Conservation (phyloP, 495 filamentous ascomycete species). For the Talaromyces borbonicus region DNA sequence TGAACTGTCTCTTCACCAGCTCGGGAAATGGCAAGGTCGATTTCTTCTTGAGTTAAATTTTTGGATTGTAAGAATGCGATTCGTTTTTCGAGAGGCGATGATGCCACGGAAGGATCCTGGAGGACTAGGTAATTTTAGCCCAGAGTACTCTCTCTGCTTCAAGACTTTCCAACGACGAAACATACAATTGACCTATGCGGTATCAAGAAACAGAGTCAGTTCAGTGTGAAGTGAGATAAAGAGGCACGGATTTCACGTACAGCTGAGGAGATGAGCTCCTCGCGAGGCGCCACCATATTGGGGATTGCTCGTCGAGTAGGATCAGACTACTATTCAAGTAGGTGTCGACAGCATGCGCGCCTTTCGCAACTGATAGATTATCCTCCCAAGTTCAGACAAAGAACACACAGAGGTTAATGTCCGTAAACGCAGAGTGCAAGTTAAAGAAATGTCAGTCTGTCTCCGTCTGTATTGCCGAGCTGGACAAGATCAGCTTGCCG, state of each 20-base stretch:
- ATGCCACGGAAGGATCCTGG: slow-evolving; percentile 83
- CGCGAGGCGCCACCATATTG: slow-evolving; percentile 67
- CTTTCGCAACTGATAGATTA: background rate
- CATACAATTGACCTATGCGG: slow-evolving; percentile 41
- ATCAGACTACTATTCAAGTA: background rate
- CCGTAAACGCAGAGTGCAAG: no score
- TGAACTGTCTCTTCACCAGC: slow-evolving; percentile 41
- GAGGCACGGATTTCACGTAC: slow-evolving; percentile 35
- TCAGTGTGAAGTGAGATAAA: background rate
- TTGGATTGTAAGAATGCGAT: slow-evolving; percentile 93
- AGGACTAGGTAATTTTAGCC: slow-evolving; percentile 51
- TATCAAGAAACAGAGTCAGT: slow-evolving; percentile 25
- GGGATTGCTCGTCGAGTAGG: slow-evolving; percentile 9
- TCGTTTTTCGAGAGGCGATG: slow-evolving; percentile 83
- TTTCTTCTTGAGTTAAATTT: slow-evolving; percentile 92
- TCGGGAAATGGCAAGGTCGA: slow-evolving; percentile 73
- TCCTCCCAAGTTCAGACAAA: no score
- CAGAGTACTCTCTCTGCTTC: background rate
- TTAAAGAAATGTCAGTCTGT: no score
- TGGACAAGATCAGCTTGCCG: background rate
- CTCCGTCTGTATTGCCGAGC: no score
- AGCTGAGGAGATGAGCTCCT: slow-evolving; percentile 77
- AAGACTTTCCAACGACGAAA: background rate
- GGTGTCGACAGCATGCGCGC: background rate
- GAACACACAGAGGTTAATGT: no score